These are phyloP conservation scores for Notholithocarpus densiflorus DNA, from an alignment of 306 rosid species.

Conservation along the genomic window DNA sequence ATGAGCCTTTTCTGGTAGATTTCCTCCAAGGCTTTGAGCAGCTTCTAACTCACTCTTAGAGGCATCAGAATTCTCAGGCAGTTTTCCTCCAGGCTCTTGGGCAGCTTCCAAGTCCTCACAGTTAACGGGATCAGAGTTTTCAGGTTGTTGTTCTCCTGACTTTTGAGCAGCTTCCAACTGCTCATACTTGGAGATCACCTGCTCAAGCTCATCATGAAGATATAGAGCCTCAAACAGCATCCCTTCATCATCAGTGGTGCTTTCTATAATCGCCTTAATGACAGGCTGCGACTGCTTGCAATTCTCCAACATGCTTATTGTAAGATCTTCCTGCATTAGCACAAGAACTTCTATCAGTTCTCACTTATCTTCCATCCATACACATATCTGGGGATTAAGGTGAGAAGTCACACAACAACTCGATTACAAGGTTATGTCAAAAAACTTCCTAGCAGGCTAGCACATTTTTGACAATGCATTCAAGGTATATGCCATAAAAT, in stretches of 20 bases:
- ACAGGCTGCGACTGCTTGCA: conserved; percentile 66
- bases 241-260: conserved; percentile 66
- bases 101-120: conserved; percentile 26
- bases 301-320: conserved; percentile 63
- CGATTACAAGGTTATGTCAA: background rate
- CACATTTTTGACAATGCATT: background rate
- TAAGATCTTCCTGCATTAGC: conserved; percentile 62
- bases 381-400: background rate
- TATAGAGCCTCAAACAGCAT: conserved; percentile 74
- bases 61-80: conserved; percentile 13
- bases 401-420: background rate
- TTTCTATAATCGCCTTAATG: conserved; percentile 63
- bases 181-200: conserved; percentile 58
- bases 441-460: background rate
- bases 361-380: background rate
- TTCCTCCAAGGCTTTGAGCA: conserved; percentile 22
- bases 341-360: conserved; percentile 16
- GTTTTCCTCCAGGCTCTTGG: conserved; percentile 21
- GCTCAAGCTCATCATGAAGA: conserved; percentile 80
- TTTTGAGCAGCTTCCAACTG: conserved; percentile 54
- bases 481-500: background rate
- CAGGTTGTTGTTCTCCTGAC: conserved; percentile 29
- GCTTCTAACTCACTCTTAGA: conserved; percentile 26
- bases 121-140: conserved; percentile 31
- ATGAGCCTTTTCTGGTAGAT: conserved; percentile 21